Percentiles rank a stretch among this genome's conserved stretches.
phyloP scores from a whole-genome alignment of 2,329 filamentous ascomycete species.

The Diaporthe batatas region DNA sequence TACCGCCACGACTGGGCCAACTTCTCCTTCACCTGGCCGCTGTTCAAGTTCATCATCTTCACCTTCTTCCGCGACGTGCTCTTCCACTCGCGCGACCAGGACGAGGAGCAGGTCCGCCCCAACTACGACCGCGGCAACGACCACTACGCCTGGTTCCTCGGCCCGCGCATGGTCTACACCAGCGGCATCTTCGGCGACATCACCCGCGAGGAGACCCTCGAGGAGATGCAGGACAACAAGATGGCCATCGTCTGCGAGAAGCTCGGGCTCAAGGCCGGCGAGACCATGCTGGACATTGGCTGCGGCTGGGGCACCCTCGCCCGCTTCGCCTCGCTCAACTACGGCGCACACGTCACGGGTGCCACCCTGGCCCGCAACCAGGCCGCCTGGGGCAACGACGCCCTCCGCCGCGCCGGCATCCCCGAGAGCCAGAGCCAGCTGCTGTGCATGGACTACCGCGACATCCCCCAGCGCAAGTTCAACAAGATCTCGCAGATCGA shows the following conservation, averaged over 20 bases:
- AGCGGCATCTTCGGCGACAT: slow-evolving; percentile 92
- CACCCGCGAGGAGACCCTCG: slow-evolving; percentile 87
- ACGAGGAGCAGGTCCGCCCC: slow-evolving; percentile 97
- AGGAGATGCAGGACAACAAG: slow-evolving; percentile 98
- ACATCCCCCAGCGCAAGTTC: slow-evolving; percentile 83
- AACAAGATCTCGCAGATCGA: slow-evolving; percentile 98
- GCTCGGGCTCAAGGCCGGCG: slow-evolving; percentile 84
- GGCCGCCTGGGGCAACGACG: slow-evolving; percentile 95
- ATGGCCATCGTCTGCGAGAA: slow-evolving; percentile 95
- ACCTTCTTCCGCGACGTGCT: slow-evolving; percentile 91
- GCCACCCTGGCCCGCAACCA: slow-evolving; percentile 96
- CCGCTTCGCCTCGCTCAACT: slow-evolving; percentile 92
- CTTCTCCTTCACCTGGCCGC: slow-evolving; percentile 87
- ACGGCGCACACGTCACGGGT: slow-evolving; percentile 85
- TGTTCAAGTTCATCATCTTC: slow-evolving; percentile 90
- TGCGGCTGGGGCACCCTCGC: slow-evolving; percentile 98
- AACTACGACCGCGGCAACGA: slow-evolving; percentile 98
- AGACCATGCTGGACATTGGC: slow-evolving; percentile 91
- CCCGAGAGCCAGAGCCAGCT: slow-evolving; percentile 90
- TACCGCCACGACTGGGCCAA: slow-evolving; percentile 97
- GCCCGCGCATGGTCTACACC: slow-evolving; percentile 98
- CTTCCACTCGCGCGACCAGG: slow-evolving; percentile 91
- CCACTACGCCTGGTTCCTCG: slow-evolving; percentile 98
- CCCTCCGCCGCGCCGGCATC: slow-evolving; percentile 84
- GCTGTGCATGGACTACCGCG: slow-evolving; percentile 96